Percentiles rank a stretch among this genome's conserved stretches.
These are phyloP conservation scores for Cylindricascospora bacillispora DNA, from an alignment of 1,139 yeast genomes.

Conservation along the genomic window DNA sequence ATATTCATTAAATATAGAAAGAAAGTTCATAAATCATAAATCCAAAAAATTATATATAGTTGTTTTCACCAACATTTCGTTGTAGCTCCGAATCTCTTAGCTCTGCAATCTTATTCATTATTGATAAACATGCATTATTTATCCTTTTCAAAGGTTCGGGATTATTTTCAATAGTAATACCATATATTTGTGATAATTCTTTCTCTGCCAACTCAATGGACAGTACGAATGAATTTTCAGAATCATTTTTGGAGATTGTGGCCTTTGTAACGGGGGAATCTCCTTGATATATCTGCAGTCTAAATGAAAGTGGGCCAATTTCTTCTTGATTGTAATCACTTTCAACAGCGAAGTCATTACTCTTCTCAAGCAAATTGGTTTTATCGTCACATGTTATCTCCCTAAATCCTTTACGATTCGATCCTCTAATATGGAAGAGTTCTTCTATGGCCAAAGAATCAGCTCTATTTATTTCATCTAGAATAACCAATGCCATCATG, in stretches of 20 bases:
- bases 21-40: no score
- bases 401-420: constrained; percentile 1
- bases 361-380: constrained; percentile 11
- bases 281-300: neutral
- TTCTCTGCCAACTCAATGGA: neutral
- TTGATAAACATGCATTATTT: constrained; percentile 2
- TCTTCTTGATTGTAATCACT: constrained; percentile 3
- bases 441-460: constrained; percentile 17
- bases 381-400: no score
- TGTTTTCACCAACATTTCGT: constrained; percentile 22
- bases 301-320: neutral
- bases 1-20: no score
- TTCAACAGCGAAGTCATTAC: constrained; percentile 5
- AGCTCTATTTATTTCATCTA: constrained; percentile 14
- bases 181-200: neutral
- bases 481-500: constrained; percentile 14
- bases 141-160: constrained; percentile 1
- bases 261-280: neutral
- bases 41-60: constrained; percentile 8
- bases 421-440: constrained; percentile 12
- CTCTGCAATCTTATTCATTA: constrained; percentile 2
- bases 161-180: neutral
- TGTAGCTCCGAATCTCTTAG: constrained; percentile 18
- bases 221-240: neutral
- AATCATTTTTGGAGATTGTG: neutral